Percentiles rank a stretch among this genome's conserved stretches.
phyloP scores from a whole-genome alignment of 2,329 filamentous ascomycete species.

The Sporothrix globosa region DNA sequence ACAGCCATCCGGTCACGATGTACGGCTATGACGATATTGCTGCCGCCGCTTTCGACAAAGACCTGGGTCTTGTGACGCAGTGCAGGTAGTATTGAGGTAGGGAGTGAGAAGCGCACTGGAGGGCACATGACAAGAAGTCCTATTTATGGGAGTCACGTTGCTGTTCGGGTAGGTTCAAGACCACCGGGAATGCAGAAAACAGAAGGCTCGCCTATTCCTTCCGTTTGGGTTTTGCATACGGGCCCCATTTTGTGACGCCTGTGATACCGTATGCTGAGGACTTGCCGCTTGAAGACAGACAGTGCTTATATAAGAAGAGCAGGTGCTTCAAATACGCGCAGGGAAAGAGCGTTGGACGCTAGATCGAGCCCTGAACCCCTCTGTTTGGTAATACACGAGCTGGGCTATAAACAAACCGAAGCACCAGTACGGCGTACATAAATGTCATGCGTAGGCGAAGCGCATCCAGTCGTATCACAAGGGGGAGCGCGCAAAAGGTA shows the following conservation, averaged over 20 bases:
- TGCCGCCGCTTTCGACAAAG: constrained; percentile 1
- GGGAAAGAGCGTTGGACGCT: no score
- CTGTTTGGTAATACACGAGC: no score
- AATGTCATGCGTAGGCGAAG: background rate
- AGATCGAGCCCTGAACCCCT: no score
- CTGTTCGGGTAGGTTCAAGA: no score
- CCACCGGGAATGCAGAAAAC: no score
- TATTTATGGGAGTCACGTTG: background rate
- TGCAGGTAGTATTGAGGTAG: background rate
- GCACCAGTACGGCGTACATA: no score
- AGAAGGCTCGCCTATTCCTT: background rate
- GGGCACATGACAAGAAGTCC: background rate
- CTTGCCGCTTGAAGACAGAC: background rate
- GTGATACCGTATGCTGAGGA: no score
- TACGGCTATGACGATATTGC: background rate
- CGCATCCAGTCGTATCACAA: background rate
- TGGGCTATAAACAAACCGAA: background rate
- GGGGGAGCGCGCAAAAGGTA: background rate
- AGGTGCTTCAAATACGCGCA: no score
- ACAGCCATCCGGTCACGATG: background rate
- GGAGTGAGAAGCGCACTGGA: background rate
- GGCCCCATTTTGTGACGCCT: no score
- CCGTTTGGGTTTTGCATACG: background rate
- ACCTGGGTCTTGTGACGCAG: constrained; percentile 18
- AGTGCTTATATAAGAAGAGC: no score